A percentile compares a stretch with the other conserved stretches of the same genome.
Evolutionary conservation across 805 yeast genomes (phyloP).

Genomic region (Sugiyamaella lignohabitans): DNA sequence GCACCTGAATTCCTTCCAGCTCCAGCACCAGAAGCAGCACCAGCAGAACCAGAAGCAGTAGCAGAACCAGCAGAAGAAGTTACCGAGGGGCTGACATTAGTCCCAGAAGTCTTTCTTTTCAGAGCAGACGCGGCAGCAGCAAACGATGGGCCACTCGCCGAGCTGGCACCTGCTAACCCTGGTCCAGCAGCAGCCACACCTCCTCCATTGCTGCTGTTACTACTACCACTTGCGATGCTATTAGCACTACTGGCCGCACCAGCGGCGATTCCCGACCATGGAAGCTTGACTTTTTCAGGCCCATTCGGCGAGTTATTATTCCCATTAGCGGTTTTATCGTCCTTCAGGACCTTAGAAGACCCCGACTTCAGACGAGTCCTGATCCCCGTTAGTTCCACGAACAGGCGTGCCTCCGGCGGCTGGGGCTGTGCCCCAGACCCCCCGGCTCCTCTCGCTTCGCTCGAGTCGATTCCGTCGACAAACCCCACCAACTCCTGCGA

Average conservation of each 20-base stretch:
- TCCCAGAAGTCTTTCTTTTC: background rate
- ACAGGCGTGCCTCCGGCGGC: no score
- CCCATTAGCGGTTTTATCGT: background rate
- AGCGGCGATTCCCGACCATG: constrained; percentile 23
- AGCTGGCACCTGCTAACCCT: no score
- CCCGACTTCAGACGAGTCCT: constrained; percentile 6
- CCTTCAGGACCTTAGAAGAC: background rate
- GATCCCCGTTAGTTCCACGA: no score
- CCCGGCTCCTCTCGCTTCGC: no score
- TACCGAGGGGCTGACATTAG: background rate
- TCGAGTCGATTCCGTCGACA: no score
- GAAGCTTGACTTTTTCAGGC: constrained; percentile 9
- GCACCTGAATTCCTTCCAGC: background rate
- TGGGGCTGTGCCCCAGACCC: no score
- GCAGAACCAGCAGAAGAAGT: no score
- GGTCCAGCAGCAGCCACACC: no score
- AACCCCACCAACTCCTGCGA: no score
- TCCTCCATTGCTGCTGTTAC: background rate
- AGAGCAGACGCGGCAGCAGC: background rate
- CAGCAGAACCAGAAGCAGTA: no score
- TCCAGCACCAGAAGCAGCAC: background rate
- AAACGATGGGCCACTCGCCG: no score
- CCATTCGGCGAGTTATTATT: background rate
- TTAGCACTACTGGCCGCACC: constrained; percentile 5
- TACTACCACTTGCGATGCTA: background rate